Evolutionary conservation across 225 moss, liverwort and hornwort genomes (phyloP).

Genomic region (Lunularia cruciata): DNA sequence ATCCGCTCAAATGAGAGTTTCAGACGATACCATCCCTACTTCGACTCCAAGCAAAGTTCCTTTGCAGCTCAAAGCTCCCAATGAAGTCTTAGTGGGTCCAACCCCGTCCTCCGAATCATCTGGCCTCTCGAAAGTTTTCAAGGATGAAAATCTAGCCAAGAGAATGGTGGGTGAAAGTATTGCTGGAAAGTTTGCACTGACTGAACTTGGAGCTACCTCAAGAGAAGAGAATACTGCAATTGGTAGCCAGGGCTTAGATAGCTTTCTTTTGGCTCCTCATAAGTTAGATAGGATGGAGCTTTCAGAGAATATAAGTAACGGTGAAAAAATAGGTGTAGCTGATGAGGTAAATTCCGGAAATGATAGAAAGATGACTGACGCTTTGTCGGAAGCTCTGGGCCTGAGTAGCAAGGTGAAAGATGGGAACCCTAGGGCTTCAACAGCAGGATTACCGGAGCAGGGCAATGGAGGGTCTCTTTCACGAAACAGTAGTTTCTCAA

Average conservation of each 20-base stretch:
- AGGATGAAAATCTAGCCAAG: slow-evolving; percentile 32
- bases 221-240: slow-evolving; percentile 25
- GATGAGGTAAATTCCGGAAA: slow-evolving; percentile 31
- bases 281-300: slow-evolving; percentile 36
- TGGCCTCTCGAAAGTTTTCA: slow-evolving; percentile 26
- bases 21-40: slow-evolving; percentile 29
- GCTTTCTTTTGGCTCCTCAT: slow-evolving; percentile 32
- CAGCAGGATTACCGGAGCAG: slow-evolving; percentile 29
- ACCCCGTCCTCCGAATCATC: slow-evolving; percentile 35
- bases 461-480: slow-evolving; percentile 20
- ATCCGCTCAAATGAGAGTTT: slow-evolving; percentile 26
- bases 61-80: slow-evolving; percentile 24
- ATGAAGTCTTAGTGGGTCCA: slow-evolving; percentile 23
- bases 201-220: slow-evolving; percentile 15
- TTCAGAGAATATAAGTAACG: slow-evolving; percentile 25
- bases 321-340: slow-evolving; percentile 29
- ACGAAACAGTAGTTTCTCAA: slow-evolving; percentile 31
- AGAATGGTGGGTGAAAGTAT: slow-evolving; percentile 24
- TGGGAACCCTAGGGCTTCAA: slow-evolving; percentile 24
- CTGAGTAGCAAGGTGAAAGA: slow-evolving; percentile 37
- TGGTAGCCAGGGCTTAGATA: slow-evolving; percentile 34
- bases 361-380: slow-evolving; percentile 40
- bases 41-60: slow-evolving; percentile 18
- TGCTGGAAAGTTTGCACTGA: slow-evolving; percentile 21
- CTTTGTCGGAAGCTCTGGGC: slow-evolving; percentile 34